Evolutionary conservation across 2,329 filamentous ascomycete species (phyloP).

Genomic region (Cercospora canescens): DNA sequence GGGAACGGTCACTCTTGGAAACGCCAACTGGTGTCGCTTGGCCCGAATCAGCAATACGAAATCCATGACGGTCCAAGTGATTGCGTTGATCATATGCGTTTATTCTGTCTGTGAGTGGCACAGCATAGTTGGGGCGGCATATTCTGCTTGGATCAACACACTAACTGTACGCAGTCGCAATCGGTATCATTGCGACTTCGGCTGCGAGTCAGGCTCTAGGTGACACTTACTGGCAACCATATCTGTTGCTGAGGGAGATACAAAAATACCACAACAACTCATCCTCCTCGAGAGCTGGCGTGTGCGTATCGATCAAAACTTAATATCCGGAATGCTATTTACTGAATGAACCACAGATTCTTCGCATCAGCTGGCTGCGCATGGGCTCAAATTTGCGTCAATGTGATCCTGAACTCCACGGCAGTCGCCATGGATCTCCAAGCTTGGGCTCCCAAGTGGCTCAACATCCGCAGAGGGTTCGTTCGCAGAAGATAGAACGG

Average conservation of each 20-base stretch:
- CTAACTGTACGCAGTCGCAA: slow-evolving; percentile 5
- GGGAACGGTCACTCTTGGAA: slow-evolving; percentile 11
- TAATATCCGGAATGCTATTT: too few relatives aligned
- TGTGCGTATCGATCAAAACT: slow-evolving; percentile 10
- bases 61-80: slow-evolving; percentile 14
- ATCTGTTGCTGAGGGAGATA: slow-evolving; percentile 15
- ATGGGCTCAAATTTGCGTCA: slow-evolving; percentile 30
- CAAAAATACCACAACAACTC: slow-evolving; percentile 25
- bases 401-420: slow-evolving; percentile 31
- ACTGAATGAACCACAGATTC: slow-evolving; percentile 18
- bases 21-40: slow-evolving; percentile 16
- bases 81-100: slow-evolving; percentile 5
- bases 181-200: slow-evolving; percentile 18
- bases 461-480: slow-evolving; percentile 27
- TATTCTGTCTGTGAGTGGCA: slow-evolving; percentile 13
- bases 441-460: slow-evolving; percentile 28
- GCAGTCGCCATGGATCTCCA: slow-evolving; percentile 33
- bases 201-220: slow-evolving; percentile 14
- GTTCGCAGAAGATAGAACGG: neutral
- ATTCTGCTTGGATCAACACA: neutral
- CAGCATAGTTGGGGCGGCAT: too few relatives aligned
- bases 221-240: slow-evolving; percentile 18
- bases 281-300: slow-evolving; percentile 28
- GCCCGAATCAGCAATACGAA: slow-evolving; percentile 1
- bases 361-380: slow-evolving; percentile 33